Percentiles rank a stretch among this genome's conserved stretches.
Evolutionary conservation across 441 rosid species (phyloP).

Genomic region (Eutrema salsugineum): DNA sequence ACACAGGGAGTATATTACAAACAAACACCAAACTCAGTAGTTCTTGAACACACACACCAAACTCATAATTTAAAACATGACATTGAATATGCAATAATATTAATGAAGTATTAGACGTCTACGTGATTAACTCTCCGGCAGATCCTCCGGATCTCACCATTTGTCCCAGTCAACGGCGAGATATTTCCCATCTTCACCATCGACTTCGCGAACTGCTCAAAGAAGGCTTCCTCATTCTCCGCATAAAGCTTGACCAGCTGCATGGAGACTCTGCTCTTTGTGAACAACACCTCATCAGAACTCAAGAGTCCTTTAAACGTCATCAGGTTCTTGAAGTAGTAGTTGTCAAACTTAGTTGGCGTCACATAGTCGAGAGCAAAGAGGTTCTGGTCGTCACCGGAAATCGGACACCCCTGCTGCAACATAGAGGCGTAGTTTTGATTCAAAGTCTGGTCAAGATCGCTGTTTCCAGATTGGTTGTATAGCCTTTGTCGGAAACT

Average conservation of each 20-base stretch:
- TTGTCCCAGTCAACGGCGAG: conserved; percentile 43
- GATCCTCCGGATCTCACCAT: conserved; percentile 52
- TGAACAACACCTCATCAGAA: conserved; percentile 55
- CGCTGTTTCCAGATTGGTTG: conserved; percentile 42
- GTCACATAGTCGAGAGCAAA: conserved; percentile 40
- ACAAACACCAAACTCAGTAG: too few relatives aligned
- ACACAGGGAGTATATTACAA: too few relatives aligned
- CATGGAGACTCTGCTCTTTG: conserved; percentile 36
- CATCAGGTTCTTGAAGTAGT: conserved; percentile 40
- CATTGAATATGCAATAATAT: too few relatives aligned
- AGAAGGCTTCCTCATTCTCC: conserved; percentile 48
- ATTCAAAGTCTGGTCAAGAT: conserved; percentile 35
- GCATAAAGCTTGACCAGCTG: conserved; percentile 45
- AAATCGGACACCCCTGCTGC: conserved; percentile 36
- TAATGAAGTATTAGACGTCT: too few relatives aligned
- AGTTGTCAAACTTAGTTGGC: conserved; percentile 38
- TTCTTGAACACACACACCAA: too few relatives aligned
- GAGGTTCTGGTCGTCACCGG: conserved; percentile 25
- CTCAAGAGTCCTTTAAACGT: conserved; percentile 41
- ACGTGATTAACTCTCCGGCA: conserved; percentile 54
- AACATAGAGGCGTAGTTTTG: conserved; percentile 33
- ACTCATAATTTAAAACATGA: too few relatives aligned
- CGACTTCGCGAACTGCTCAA: conserved; percentile 51
- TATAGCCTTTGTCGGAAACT: conserved; percentile 73
- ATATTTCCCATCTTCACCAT: conserved; percentile 69